phyloP scores from a whole-genome alignment of 257 asterid genomes.

The Penstemon barbatus region DNA sequence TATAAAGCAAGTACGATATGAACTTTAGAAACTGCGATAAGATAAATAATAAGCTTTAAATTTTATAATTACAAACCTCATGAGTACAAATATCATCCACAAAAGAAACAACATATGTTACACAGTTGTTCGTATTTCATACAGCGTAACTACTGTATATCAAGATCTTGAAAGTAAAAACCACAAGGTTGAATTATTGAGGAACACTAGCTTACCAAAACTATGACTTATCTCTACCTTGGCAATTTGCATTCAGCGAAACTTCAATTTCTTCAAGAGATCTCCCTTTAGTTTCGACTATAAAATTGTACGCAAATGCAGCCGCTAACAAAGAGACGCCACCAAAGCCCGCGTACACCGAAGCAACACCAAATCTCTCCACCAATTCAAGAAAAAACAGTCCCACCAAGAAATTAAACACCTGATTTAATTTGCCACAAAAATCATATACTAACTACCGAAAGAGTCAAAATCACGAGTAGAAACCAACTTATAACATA shows the following conservation, averaged over 20 bases:
- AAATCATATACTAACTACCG: not conserved
- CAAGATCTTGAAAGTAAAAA: no score
- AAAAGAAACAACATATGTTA: no score
- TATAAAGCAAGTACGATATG: no score
- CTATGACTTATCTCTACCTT: constrained; percentile 24
- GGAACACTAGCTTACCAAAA: not conserved
- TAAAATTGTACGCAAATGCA: constrained; percentile 55
- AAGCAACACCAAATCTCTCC: constrained; percentile 64
- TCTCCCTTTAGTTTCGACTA: constrained; percentile 76
- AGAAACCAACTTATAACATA: not conserved
- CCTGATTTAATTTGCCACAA: constrained; percentile 43
- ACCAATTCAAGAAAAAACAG: constrained; percentile 70
- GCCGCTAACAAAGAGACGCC: constrained; percentile 70
- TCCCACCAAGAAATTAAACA: constrained; percentile 83
- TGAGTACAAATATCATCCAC: no score
- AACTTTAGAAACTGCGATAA: no score
- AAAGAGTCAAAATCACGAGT: not conserved
- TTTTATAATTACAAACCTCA: no score
- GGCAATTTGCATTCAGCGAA: constrained; percentile 44
- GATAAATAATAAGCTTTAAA: no score
- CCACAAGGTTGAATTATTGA: not conserved
- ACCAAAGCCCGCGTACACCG: constrained; percentile 68
- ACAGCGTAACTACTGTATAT: no score
- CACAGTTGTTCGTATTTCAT: no score
- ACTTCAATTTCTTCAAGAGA: constrained; percentile 88